Evolutionary conservation across 257 asterid genomes (phyloP).

Genomic region (Galeopsis tetrahit): DNA sequence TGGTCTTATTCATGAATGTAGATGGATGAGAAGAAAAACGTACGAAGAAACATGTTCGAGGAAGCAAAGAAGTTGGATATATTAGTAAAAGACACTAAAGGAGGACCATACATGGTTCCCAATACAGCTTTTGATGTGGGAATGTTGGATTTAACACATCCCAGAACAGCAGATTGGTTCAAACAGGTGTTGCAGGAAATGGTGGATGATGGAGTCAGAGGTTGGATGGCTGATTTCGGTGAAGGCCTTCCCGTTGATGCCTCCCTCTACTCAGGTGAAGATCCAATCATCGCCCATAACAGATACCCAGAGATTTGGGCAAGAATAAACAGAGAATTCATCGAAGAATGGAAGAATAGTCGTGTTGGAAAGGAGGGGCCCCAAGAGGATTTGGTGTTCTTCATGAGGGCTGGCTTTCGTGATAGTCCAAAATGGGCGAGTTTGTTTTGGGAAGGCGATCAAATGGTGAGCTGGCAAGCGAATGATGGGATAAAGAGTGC

Average conservation of each 20-base stretch:
- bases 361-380: conserved; percentile 40
- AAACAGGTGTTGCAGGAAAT: conserved; percentile 79
- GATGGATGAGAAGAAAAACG: conserved; percentile 71
- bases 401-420: conserved; percentile 93
- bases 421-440: conserved; percentile 83
- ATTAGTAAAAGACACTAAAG: conserved; percentile 74
- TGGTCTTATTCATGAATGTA: conserved; percentile 36
- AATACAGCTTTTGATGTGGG: conserved; percentile 96
- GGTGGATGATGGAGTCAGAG: conserved; percentile 95
- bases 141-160: conserved; percentile 93
- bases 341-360: conserved; percentile 75
- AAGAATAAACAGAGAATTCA: conserved; percentile 72
- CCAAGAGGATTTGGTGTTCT: conserved; percentile 75
- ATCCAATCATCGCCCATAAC: conserved; percentile 88
- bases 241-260: conserved; percentile 98
- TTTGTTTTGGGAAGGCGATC: conserved; percentile 98
- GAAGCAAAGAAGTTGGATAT: conserved; percentile 85
- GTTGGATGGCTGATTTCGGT: conserved; percentile 99
- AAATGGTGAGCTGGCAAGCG: conserved; percentile 99
- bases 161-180: conserved; percentile 73
- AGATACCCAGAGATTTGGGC: conserved; percentile 97
- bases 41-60: conserved; percentile 66
- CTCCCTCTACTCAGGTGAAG: conserved; percentile 90
- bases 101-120: conserved; percentile 85
- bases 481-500: conserved; percentile 97